Base-by-base conservation (phyloP, 2,329 filamentous ascomycete genomes). In the Calycina herbarum region DNA sequence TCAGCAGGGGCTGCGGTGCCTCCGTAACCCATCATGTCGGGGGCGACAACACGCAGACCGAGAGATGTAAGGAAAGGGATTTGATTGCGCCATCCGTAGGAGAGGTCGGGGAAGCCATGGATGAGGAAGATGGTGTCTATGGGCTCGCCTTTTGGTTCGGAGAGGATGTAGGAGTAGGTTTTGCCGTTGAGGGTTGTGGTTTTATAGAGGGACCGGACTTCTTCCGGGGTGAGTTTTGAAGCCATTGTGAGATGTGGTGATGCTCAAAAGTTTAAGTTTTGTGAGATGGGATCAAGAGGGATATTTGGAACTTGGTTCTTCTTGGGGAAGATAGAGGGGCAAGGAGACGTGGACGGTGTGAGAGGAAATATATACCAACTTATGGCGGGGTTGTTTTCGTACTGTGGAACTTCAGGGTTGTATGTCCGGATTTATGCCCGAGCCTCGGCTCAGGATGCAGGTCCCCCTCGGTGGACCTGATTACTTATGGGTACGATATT, bases 21-120 rank as follows among this genome's bases (percentile, higher is more conserved):
- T 31, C 91, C 92, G 76, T 95, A 98, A 68, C 94, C 94, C 72
- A 96, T 85, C 82, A 67, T 63, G 78, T 97, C 93, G 0, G 93
- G 91, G 11, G 87, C 92, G 29, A 98, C 86, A 63, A 97, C 92
- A 64, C 90, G 86, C 70, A 94, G 85, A 27, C 89, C 90, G 64
- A 92, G 82, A 5, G 88, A 83, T 40, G 90, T 78, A 27, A 98
- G 83, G 71, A 87, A 79, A 0, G 94, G 93, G 66, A 97, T 90
- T 78, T 97, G 94, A 78, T 92, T 89, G 68, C 94, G 89, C 94
- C 94, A 98, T 75, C 90, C 93, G 74, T 93, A 88, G 8, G 87
- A 86, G 20, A 95, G 57, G 35, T 97, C 93, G 0, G 94, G 94
- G 79, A 89, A 96, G 70, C 94, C 94, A 78, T 80, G 78, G 63